Evolutionary conservation across 108 stramenopile genomes (phyloP).

Genomic region (Discostella pseudostelligera): DNA sequence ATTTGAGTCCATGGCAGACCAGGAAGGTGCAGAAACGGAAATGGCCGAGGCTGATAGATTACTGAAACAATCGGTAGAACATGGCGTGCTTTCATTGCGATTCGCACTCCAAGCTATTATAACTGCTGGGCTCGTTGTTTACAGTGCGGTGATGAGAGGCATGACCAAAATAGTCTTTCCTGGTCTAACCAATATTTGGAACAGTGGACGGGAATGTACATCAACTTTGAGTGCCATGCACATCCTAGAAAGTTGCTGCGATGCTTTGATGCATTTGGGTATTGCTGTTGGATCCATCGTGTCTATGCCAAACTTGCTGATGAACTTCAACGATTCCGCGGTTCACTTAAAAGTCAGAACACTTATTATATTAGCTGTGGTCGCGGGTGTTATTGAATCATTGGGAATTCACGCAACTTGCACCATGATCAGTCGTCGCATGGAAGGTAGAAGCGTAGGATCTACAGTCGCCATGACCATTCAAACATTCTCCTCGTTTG

Average conservation of each 20-base stretch:
- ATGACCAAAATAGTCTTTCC: conserved; percentile 13
- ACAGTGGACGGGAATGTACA: neutral
- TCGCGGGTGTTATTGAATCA: conserved; percentile 19
- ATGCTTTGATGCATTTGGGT: conserved; percentile 14
- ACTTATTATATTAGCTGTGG: conserved; percentile 5
- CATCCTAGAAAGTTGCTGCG: conserved; percentile 1
- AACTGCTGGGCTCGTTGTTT: conserved; percentile 25
- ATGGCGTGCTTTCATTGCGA: conserved; percentile 22
- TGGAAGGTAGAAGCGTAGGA: conserved; percentile 6
- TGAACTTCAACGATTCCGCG: conserved; percentile 5
- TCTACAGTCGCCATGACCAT: neutral
- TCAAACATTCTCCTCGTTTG: conserved; percentile 1
- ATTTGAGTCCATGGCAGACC: conserved; percentile 22
- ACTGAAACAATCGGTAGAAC: conserved; percentile 17
- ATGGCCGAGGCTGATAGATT: conserved; percentile 21
- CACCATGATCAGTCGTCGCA: conserved; percentile 5
- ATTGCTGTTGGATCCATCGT: conserved; percentile 5
- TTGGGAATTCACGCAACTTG: conserved; percentile 3
- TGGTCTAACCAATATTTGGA: conserved; percentile 8
- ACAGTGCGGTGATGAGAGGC: conserved; percentile 18
- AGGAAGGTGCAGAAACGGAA: conserved; percentile 14
- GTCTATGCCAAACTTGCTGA: neutral
- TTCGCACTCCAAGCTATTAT: conserved; percentile 14
- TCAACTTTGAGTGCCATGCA: neutral
- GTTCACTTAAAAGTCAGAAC: conserved; percentile 8